Evolutionary conservation across 1,284 basidiomycete species (phyloP), one percentile per base, ranked within the genome.

Genomic region (Baeospora myosura): DNA sequence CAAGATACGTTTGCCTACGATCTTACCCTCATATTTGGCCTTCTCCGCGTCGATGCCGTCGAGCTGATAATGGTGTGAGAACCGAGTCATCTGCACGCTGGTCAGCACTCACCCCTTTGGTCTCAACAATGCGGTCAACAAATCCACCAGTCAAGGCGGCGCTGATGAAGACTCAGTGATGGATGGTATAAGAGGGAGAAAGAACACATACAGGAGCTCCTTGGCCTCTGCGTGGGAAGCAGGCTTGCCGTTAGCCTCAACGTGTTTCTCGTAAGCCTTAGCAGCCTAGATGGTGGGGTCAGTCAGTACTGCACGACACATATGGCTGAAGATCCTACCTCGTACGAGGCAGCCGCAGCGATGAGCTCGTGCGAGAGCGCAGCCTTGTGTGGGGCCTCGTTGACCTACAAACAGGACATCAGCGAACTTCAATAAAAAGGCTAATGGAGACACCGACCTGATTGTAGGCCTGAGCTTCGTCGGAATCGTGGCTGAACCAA

Each of bases 361-460:
- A 84, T 72, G 52, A 82, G 66, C 59, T 84, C 79, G 59, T 84
- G 80, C 16, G 78, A 75, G 39, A 78, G 58, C 44, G 57, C 36
- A 8, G 76, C 73, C 59, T 78, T 65, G 66, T 78, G 77, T 44
- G 69, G 70, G 42, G 66, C 69, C 48, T 66, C 72, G 53, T 47
- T 55, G 49, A 69, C 68, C 72, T 67, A 53, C 7, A 38, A 21
- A 21, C 10, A 42, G 17, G 7, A n/a, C 17, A 21, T 45, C 8
- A 46, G 26, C n/a, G 30, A 30, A 18, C 28, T 28, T n/a, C 22
- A 23, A 34, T 11, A 35, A 35, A 10, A 22, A 12, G 21, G 21
- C 12, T 14, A 17, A 29, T 22, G 25, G 7, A 25, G n/a, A 30
- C 14, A 44, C 52, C 8, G 42, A 73, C 74, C 60, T 68, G 47